phyloP scores from a whole-genome alignment of 306 rosid species.

The Amphicarpaea edgeworthii region DNA sequence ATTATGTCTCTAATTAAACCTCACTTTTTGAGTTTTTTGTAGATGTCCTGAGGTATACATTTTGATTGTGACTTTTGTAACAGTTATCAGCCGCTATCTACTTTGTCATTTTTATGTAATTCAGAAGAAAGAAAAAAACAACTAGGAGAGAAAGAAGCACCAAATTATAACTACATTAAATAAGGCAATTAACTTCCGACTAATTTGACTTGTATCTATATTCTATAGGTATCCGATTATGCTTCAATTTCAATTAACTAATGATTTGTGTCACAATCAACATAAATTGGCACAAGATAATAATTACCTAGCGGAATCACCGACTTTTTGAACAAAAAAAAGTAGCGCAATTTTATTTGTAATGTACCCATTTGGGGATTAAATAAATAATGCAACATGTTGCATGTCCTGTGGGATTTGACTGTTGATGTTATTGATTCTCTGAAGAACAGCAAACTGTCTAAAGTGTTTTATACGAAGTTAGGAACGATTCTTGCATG shows the following conservation, averaged over 20 bases:
- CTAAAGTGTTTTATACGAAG: not conserved
- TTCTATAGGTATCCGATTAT: not conserved
- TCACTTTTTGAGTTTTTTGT: not conserved
- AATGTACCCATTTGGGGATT: not conserved
- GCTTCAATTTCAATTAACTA: not conserved
- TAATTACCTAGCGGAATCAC: not conserved
- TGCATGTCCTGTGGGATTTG: not conserved
- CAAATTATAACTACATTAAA: not conserved
- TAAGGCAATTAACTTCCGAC: not conserved
- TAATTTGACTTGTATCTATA: not conserved
- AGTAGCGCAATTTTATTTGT: not conserved
- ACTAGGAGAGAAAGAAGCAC: not conserved
- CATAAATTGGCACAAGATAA: not conserved
- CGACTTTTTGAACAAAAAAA: not conserved
- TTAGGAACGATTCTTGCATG: not conserved
- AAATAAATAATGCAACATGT: not conserved
- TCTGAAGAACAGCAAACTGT: not conserved
- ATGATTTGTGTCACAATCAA: not conserved
- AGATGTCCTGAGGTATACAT: not conserved
- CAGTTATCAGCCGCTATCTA: not conserved
- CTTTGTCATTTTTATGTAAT: not conserved
- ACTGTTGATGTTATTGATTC: not conserved
- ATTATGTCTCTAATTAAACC: not conserved
- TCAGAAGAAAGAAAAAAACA: not conserved
- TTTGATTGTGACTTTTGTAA: constrained; percentile 13